These are phyloP conservation scores for Chaetomium cochliodes DNA, from an alignment of 495 filamentous ascomycete genomes.

Conservation along the genomic window DNA sequence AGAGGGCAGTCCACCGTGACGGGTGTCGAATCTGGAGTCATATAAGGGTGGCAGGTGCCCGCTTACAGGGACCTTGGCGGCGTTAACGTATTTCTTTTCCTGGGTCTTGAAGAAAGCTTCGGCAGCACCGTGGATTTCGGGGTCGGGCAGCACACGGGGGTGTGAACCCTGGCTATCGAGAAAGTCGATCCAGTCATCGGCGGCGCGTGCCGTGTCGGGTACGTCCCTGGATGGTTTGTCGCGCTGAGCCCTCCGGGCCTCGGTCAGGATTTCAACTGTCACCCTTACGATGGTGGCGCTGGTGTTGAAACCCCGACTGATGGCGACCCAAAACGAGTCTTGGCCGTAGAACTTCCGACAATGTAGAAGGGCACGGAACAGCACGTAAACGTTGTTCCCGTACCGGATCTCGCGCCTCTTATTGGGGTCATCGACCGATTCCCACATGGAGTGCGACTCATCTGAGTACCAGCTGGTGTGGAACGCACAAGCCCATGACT, in stretches of 20 bases:
- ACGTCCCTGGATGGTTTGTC: constrained; percentile 1
- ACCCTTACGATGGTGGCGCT: constrained; percentile 5
- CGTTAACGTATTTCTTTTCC: constrained; percentile 20
- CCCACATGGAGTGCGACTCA: constrained; percentile 17
- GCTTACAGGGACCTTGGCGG: constrained; percentile 17
- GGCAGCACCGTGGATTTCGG: constrained; percentile 6
- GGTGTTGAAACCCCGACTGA: constrained; percentile 21
- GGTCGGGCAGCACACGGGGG: neutral
- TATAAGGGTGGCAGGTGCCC: neutral
- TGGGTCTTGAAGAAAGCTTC: constrained; percentile 21
- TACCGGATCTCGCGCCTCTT: constrained; percentile 31
- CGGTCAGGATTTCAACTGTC: constrained; percentile 20
- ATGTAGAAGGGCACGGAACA: constrained; percentile 26
- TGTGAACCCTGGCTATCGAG: constrained; percentile 14
- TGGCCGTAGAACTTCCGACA: constrained; percentile 18
- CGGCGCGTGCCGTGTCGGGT: constrained; percentile 26
- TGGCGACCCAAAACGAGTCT: constrained; percentile 25
- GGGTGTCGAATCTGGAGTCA: neutral
- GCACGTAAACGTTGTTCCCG: constrained; percentile 33
- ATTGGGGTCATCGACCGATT: constrained; percentile 2
- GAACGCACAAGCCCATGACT: constrained; percentile 21
- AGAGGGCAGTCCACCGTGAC: neutral
- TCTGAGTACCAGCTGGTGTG: constrained; percentile 21
- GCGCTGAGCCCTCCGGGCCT: constrained; percentile 23
- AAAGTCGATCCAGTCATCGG: constrained; percentile 32